Base-by-base conservation (phyloP, 192 early-diverging fungal species). In the Pilobolus umbonatus region DNA sequence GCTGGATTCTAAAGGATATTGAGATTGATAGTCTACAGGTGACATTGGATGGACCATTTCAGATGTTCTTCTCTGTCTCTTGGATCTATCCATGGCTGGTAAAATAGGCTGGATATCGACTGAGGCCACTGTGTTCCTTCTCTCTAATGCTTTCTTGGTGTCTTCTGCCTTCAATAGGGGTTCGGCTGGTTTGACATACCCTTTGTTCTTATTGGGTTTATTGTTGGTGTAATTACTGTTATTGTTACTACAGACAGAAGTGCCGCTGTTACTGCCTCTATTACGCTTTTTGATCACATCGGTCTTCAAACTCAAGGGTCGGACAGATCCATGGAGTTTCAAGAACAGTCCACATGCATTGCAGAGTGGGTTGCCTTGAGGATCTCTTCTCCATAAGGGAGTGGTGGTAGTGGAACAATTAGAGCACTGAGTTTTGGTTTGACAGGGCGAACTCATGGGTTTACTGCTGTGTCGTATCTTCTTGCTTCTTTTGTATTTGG, bases 311-410 rank as follows among this genome's bases (percentile, higher is more conserved):
- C 84, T 84, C 19, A 93, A 79, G 0, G 97, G 97, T 50, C 97
- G 74, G 2, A 86, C 80, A 40, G 88, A 84, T 36, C 89, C 90
- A 67, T 99, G 97, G 26, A 99, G 75, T 81, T 98, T 99, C 69
- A 86, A 85, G 68, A 90, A 99, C 44, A 99, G 74, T 6, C 97
- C 97, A 67, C 97, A 99, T 0, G 95, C 95, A 55, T 99, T 99
- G 68, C 97, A 99, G 12, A 99, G 84, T 5, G 92, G 85, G 29
- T 90, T 85, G 24, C 96, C 97, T 38, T 87, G 80, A 5, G 87
- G 83, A 69, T 95, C 86, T 29, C 94, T 75, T 5, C 97, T 84
- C 97, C 97, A 99, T 28, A 99, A 78, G 5, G 94, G 88, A 2
- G 97, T 99, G 21, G 86, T 89, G 21, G 87, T 93, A 0, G 67